These are phyloP conservation scores for Heritiera littoralis DNA, from an alignment of 345 rosid genomes.

Conservation along the genomic window DNA sequence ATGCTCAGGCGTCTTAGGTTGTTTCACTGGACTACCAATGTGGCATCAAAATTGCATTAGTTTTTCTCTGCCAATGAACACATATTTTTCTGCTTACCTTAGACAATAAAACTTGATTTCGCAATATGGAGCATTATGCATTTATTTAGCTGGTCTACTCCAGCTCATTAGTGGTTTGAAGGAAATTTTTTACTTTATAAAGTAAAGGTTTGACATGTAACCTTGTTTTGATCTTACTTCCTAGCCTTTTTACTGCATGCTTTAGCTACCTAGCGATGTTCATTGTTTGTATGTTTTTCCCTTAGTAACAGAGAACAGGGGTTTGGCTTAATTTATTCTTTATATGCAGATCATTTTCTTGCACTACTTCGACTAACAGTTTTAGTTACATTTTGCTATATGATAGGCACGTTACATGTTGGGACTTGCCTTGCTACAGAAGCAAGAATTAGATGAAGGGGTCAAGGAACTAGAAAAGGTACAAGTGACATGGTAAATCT, in stretches of 20 bases:
- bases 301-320: background rate
- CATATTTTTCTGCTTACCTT: background rate
- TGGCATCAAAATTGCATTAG: background rate
- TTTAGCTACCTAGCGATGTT: background rate
- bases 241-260: background rate
- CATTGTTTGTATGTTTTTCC: background rate
- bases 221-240: background rate
- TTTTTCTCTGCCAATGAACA: background rate
- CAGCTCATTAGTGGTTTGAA: background rate
- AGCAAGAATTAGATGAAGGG: conserved; percentile 51
- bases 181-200: too few relatives aligned
- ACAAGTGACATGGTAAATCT: conserved; percentile 7
- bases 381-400: conserved; percentile 19
- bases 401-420: conserved; percentile 83
- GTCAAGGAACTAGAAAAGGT: conserved; percentile 76
- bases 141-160: background rate
- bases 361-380: background rate
- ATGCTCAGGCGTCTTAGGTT: background rate
- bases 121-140: background rate
- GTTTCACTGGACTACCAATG: background rate
- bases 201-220: background rate
- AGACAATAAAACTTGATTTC: background rate
- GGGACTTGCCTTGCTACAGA: conserved; percentile 76
- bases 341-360: conserved; percentile 5
- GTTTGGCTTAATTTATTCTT: conserved; percentile 14